Percentiles rank a stretch among this genome's conserved stretches.
Conservation (phyloP, 2,329 filamentous ascomycete species). For the Laburnicola sp. region DNA sequence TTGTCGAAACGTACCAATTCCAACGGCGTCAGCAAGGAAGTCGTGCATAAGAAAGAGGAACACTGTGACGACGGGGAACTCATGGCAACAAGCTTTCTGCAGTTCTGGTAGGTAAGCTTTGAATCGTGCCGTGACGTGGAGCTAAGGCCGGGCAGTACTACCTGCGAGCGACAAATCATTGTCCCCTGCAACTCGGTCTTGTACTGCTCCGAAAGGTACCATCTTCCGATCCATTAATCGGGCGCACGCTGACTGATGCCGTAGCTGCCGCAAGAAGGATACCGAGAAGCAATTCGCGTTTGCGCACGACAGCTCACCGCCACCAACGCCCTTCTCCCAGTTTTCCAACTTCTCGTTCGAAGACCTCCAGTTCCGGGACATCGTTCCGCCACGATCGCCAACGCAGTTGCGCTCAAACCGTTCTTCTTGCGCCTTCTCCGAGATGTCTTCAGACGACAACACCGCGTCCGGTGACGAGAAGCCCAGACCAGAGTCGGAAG, state of each 20-base stretch:
- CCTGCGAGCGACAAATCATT: conserved; percentile 67
- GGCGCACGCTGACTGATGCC: conserved; percentile 25
- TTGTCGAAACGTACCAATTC: conserved; percentile 41
- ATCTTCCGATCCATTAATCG: conserved; percentile 20
- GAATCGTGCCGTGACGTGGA: background rate
- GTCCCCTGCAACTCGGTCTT: conserved; percentile 62
- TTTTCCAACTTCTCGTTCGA: conserved; percentile 45
- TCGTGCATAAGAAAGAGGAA: conserved; percentile 31
- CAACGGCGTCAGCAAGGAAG: conserved; percentile 36
- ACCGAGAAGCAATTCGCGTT: conserved; percentile 42
- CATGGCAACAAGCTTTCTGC: conserved; percentile 57
- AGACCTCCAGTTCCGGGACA: conserved; percentile 47
- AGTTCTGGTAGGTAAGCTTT: conserved; percentile 53
- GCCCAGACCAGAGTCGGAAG: conserved; percentile 42
- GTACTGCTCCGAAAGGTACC: conserved; percentile 67
- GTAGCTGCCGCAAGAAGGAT: conserved; percentile 53
- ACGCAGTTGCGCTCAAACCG: conserved; percentile 46
- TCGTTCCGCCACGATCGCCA: conserved; percentile 53
- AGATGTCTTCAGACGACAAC: conserved; percentile 46
- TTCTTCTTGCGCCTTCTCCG: conserved; percentile 49
- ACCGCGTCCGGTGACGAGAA: conserved; percentile 29
- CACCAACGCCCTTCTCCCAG: conserved; percentile 39
- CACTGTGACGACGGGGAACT: conserved; percentile 51
- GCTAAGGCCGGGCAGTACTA: conserved; percentile 52
- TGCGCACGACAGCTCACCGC: conserved; percentile 40